A percentile compares a stretch with the other conserved stretches of the same genome.
These are phyloP conservation scores for Anaeramoeba ignava DNA, from an alignment of 78 protist species.

Conservation along the genomic window DNA sequence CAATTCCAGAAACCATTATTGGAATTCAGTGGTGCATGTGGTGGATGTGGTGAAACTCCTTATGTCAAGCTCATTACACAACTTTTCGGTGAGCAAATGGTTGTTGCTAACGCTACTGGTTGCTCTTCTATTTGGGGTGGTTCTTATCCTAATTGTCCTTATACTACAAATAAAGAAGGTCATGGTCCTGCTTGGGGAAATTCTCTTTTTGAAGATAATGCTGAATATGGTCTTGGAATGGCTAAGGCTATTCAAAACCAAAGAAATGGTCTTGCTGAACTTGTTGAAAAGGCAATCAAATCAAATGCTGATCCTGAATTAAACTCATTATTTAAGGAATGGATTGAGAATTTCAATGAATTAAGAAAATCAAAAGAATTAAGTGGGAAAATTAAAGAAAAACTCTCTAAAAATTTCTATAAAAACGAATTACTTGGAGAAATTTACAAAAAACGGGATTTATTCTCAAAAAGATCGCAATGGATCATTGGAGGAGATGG, in stretches of 20 bases:
- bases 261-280: slow-evolving; percentile 8
- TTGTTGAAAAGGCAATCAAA: slow-evolving; percentile 8
- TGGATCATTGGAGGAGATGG: slow-evolving; percentile 21
- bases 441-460: not conserved
- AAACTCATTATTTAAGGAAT: not conserved
- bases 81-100: slow-evolving; percentile 47
- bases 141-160: slow-evolving; percentile 31
- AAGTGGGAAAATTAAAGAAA: not conserved
- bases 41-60: slow-evolving; percentile 58
- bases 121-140: slow-evolving; percentile 62
- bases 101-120: slow-evolving; percentile 64
- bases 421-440: not conserved
- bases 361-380: not conserved
- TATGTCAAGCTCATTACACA: slow-evolving; percentile 53
- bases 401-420: not conserved
- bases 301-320: not conserved
- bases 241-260: slow-evolving; percentile 11
- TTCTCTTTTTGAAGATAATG: slow-evolving; percentile 64
- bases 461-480: not conserved
- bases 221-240: slow-evolving; percentile 62
- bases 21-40: slow-evolving; percentile 62
- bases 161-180: slow-evolving; percentile 43
- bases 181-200: slow-evolving; percentile 69
- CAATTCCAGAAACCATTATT: slow-evolving; percentile 50
- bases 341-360: not conserved